phyloP scores from a whole-genome alignment of 805 yeast genomes.

The Ogataea nitratoaversa region DNA sequence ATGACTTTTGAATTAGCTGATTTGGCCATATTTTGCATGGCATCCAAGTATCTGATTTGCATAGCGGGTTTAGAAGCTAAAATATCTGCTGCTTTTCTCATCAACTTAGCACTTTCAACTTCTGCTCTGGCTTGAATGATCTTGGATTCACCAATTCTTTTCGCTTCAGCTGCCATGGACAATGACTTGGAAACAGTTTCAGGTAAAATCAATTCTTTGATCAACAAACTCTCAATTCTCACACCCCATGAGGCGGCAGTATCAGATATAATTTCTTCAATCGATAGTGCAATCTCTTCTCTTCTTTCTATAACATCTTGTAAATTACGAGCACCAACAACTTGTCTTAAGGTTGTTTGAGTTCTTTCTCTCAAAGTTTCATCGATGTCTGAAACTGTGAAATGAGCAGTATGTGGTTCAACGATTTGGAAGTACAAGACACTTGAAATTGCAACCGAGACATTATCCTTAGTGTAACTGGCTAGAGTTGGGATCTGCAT shows the following conservation, averaged over 20 bases:
- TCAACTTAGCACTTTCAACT: conserved; percentile 68
- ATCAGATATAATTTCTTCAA: conserved; percentile 54
- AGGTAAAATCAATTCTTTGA: conserved; percentile 60
- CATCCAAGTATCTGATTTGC: conserved; percentile 75
- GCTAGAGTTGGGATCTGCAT: conserved; percentile 62
- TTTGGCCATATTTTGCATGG: conserved; percentile 71
- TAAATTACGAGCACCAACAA: conserved; percentile 57
- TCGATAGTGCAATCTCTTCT: conserved; percentile 64
- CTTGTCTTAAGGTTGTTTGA: conserved; percentile 70
- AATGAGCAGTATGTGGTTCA: conserved; percentile 64
- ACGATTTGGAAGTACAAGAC: conserved; percentile 64
- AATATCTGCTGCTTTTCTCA: conserved; percentile 77
- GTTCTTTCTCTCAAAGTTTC: conserved; percentile 61
- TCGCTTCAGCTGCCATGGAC: conserved; percentile 72
- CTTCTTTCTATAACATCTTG: conserved; percentile 73
- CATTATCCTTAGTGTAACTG: conserved; percentile 71
- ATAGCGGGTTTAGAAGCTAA: conserved; percentile 71
- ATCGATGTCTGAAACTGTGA: conserved; percentile 50
- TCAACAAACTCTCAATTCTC: conserved; percentile 58
- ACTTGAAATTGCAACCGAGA: conserved; percentile 55
- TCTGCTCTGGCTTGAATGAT: conserved; percentile 72
- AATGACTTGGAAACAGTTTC: conserved; percentile 52
- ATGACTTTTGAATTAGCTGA: conserved; percentile 62
- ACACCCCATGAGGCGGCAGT: conserved; percentile 73
- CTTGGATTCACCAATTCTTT: conserved; percentile 72